Evolutionary conservation across 2,329 filamentous ascomycete genomes (phyloP), one percentile per base, ranked within the genome.

Genomic region (Teratosphaeria viscida): DNA sequence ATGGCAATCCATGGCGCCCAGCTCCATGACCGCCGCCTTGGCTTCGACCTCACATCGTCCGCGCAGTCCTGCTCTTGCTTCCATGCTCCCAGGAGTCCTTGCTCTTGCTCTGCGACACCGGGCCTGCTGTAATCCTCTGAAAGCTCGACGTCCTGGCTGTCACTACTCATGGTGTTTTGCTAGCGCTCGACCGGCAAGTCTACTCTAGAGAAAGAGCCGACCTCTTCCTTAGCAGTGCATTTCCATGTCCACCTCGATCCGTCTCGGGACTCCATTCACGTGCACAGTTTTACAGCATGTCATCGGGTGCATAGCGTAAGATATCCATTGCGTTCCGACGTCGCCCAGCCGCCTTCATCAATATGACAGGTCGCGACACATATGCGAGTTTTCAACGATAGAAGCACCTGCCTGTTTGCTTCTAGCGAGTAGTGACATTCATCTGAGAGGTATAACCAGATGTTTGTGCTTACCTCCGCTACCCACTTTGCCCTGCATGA

Each of bases 11-110:
- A 60, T 54, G 54, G 14, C 19, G 37, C 52, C 53, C 60, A 59
- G 39, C 53, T 61, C 57, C 60, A 57, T 10, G 47, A 5, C 10
- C 27, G n/a, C 43, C 43, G 59, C 35, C 35, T 57, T n/a, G 34
- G 14, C 12, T 14, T 27, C 23, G 32, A 27, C n/a, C 19, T 52
- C 14, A 43, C 37, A 19, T 60, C 43, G 29, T 55, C 59, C 34
- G 64, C 58, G 1, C 14, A 19, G 52, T 58, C 29, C 3, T 60
- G 47, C 12, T 59, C 59, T 56, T 61, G 62, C 63, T 61, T 61
- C 4, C 60, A 58, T 16, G 57, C 53, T 16, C 26, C 1, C 16
- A 68, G 57, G 6, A 68, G 59, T 39, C 61, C 57, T 59, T 65
- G 62, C 57, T 62, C 57, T 58, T 66, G 64, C 29, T 62, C 62